Evolutionary conservation across 768 basidiomycete genomes (phyloP).

Genomic region (Lentinula edodes): DNA sequence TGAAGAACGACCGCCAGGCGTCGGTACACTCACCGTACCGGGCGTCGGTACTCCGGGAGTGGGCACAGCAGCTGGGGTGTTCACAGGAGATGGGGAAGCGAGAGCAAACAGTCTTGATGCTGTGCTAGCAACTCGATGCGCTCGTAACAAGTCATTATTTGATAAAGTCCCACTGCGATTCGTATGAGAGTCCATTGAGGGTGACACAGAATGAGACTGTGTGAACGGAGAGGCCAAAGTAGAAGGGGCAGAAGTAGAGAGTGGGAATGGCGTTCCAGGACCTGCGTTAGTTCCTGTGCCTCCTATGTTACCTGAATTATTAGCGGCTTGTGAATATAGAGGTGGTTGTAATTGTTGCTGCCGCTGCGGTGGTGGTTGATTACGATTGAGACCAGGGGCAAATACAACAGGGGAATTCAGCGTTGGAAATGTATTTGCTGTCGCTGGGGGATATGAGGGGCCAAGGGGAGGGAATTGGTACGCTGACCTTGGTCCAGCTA

Average conservation of each 20-base stretch:
- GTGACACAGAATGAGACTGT: too few species aligned
- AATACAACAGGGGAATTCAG: background rate
- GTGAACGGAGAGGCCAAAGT: background rate
- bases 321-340: background rate
- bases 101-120: background rate
- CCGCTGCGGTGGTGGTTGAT: background rate
- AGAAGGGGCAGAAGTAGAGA: background rate
- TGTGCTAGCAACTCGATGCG: background rate
- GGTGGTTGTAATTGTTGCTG: background rate
- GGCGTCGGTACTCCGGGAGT: constrained; percentile 3
- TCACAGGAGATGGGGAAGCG: constrained; percentile 12
- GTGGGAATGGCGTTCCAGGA: background rate
- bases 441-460: background rate
- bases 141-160: background rate
- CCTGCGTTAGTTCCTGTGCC: background rate
- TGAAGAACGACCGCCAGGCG: background rate
- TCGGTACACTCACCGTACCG: background rate
- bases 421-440: background rate
- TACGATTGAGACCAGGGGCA: background rate
- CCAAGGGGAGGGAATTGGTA: background rate
- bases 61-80: constrained; percentile 14
- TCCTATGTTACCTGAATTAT: background rate
- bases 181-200: background rate
- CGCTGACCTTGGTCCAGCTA: background rate
- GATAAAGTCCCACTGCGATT: background rate